Evolutionary conservation across 1,284 basidiomycete species (phyloP), one percentile per base, ranked within the genome.

Genomic region (Rhodotorula sp.): DNA sequence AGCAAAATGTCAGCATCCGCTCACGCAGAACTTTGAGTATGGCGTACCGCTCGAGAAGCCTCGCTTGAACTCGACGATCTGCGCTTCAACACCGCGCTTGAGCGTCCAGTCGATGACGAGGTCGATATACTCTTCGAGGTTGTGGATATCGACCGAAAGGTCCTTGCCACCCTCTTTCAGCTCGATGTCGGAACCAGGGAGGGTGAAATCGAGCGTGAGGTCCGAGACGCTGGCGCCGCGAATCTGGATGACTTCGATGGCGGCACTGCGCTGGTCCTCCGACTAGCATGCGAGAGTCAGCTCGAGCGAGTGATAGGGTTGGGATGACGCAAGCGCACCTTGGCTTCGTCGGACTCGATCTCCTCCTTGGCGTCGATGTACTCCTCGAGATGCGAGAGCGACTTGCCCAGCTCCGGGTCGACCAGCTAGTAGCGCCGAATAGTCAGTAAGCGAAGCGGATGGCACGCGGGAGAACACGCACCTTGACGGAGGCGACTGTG

Each of bases 171-270:
- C 89, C 48, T 74, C 89, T 79, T 88, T 87, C 60, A 98, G 86
- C 81, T 97, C 93, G 69, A 97, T 91, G 78, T 79, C 76, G 69
- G 96, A 93, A 14, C 97, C 97, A 14, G 97, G 97, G 21, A 99
- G 85, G 7, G 95, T 97, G 81, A 98, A 98, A 83, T 99, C 96
- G 46, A 99, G 86, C 0, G 90, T 89, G 53, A 99, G 87, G 79
- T 96, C 92, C 74, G 91, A 90, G 9, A 99, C 78, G 60, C 83
- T 83, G 5, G 83, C 84, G 16, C 83, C 86, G 42, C 87, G 86
- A 73, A 94, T 81, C 41, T 80, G 79, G 56, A 84, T 73, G 7
- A 81, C 77, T 1, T 79, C 77, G 16, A 84, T 78, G 42, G 82
- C 82, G 60, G 76, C 79, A 25, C 78, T 70, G 54, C 81, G 81